A percentile compares a stretch with the other conserved stretches of the same genome.
phyloP scores from a whole-genome alignment of 345 rosid species.

The Lumnitzera littorea region DNA sequence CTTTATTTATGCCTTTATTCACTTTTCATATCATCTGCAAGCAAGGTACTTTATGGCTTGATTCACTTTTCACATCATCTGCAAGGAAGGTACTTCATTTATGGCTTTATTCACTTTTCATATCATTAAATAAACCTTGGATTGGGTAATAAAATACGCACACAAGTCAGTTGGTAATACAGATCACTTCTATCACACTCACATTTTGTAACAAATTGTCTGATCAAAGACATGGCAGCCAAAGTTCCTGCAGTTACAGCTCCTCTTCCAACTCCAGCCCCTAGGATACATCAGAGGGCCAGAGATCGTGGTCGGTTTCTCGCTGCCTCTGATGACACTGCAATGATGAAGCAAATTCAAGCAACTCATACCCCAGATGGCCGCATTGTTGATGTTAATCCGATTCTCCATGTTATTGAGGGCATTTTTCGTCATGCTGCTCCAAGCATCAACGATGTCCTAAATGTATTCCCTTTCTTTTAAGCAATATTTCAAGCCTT shows the following conservation, averaged over 20 bases:
- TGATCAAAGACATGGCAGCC: background rate
- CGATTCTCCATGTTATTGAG: conserved; percentile 29
- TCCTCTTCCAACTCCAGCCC: background rate
- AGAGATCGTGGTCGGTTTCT: conserved; percentile 17
- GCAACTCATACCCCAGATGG: conserved; percentile 47
- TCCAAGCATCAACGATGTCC: conserved; percentile 21
- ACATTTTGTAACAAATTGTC: too few species aligned
- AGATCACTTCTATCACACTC: too few species aligned
- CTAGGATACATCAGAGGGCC: conserved; percentile 10
- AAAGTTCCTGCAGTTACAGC: conserved; percentile 3
- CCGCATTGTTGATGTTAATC: conserved; percentile 25
- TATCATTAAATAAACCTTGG: conserved; percentile 13
- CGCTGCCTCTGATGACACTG: conserved; percentile 21
- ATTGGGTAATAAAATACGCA: background rate
- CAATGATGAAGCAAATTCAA: conserved; percentile 33
- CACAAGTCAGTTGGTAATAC: background rate
- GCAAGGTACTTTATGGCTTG: too few species aligned
- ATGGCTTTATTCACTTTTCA: conserved; percentile 5
- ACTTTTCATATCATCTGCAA: too few species aligned
- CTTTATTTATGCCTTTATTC: too few species aligned
- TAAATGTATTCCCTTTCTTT: conserved; percentile 16
- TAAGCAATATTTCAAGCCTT: background rate
- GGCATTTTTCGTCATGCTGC: conserved; percentile 26
- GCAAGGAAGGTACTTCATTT: too few species aligned
- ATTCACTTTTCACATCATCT: too few species aligned